phyloP scores from a whole-genome alignment of 768 basidiomycete species.

The Tephrocybe sp. region DNA sequence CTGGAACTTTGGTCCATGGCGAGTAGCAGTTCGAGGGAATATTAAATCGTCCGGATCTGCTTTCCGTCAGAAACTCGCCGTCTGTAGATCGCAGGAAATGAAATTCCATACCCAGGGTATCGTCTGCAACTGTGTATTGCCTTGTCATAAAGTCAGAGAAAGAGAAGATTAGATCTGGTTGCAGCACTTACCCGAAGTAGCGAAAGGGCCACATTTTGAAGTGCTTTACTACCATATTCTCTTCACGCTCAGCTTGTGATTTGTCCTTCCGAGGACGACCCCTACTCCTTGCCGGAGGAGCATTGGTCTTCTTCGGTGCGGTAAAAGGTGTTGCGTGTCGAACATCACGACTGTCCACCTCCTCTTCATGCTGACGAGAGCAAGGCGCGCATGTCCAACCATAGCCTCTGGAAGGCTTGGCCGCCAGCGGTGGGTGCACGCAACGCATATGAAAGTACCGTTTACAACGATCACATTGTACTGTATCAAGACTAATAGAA shows the following conservation, averaged over 20 bases:
- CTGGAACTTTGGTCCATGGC: slow-evolving; percentile 89
- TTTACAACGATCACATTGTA: slow-evolving; percentile 90
- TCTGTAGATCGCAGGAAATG: slow-evolving; percentile 16
- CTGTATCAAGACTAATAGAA: slow-evolving; percentile 67
- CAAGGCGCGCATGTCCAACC: slow-evolving; percentile 98
- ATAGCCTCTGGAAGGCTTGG: slow-evolving; percentile 94
- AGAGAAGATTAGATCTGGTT: slow-evolving; percentile 5
- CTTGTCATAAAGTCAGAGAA: slow-evolving; percentile 34
- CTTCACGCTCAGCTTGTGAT: slow-evolving; percentile 69
- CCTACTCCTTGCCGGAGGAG: slow-evolving; percentile 67
- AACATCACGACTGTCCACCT: slow-evolving; percentile 73
- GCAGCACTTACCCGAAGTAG: slow-evolving; percentile 83
- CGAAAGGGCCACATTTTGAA: slow-evolving; percentile 93
- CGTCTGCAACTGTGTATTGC: slow-evolving; percentile 87
- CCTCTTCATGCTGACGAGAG: slow-evolving; percentile 81
- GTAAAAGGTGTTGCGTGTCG: slow-evolving; percentile 50
- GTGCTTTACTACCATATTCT: slow-evolving; percentile 75
- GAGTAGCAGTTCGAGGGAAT: slow-evolving; percentile 89
- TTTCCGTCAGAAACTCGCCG: background rate
- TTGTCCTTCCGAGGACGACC: slow-evolving; percentile 79
- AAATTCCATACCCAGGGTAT: slow-evolving; percentile 70
- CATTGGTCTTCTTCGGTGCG: slow-evolving; percentile 55
- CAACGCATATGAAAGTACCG: slow-evolving; percentile 94
- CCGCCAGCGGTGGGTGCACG: slow-evolving; percentile 84
- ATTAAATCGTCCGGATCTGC: slow-evolving; percentile 95